phyloP scores from a whole-genome alignment of 441 rosid species.

The Viola pubescens region DNA sequence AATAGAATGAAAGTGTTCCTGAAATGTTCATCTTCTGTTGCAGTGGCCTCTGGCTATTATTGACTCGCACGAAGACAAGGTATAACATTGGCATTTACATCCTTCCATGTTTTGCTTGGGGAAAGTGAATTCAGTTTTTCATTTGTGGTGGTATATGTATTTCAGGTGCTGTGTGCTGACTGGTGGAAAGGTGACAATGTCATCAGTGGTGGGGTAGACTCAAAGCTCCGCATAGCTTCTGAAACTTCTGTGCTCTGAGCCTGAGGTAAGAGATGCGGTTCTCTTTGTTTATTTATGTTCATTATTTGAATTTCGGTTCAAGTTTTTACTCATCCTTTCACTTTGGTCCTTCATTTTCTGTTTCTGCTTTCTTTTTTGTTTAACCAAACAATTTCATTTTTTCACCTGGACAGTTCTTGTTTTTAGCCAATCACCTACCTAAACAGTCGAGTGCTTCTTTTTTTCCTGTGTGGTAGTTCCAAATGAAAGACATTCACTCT shows the following conservation, averaged over 20 bases:
- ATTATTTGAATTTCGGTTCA: not conserved
- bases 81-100: conserved; percentile 12
- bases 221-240: conserved; percentile 65
- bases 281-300: not conserved
- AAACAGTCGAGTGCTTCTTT: too few relatives aligned
- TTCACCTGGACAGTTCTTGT: too few relatives aligned
- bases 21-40: conserved; percentile 26
- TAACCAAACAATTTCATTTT: too few relatives aligned
- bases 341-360: not conserved
- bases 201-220: conserved; percentile 85
- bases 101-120: not conserved
- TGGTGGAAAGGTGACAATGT: conserved; percentile 91
- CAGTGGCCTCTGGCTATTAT: conserved; percentile 93
- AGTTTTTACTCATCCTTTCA: not conserved
- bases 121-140: not conserved
- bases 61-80: conserved; percentile 85
- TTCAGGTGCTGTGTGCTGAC: conserved; percentile 77
- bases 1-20: not conserved
- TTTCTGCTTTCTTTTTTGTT: not conserved
- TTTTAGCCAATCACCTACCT: too few relatives aligned
- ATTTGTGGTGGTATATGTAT: conserved; percentile 8
- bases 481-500: too few relatives aligned
- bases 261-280: conserved; percentile 36
- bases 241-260: conserved; percentile 51
- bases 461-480: too few relatives aligned